Evolutionary conservation across 2,329 filamentous ascomycete genomes (phyloP), one percentile per base, ranked within the genome.

Genomic region (Alternaria novae-zelandiae): DNA sequence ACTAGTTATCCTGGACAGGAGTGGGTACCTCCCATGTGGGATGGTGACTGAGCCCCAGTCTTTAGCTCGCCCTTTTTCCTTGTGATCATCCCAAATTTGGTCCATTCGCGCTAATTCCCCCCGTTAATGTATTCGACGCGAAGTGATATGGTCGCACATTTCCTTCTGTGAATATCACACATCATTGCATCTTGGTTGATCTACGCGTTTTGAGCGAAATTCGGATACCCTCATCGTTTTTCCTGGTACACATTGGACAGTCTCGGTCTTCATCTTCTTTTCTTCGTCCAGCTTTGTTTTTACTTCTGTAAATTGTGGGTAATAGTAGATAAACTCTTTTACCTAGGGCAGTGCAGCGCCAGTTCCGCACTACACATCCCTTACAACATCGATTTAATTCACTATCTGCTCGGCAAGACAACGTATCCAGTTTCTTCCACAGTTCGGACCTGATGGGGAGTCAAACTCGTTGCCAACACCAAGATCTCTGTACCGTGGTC

Each of bases 1-100:
- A 89, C 88, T 12, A 89, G 86, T 73, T 92, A 91, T 76, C 90
- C 90, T 0, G 90, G 90, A 0, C 88, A 91, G 79, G 89, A 91
- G 76, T 92, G 90, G 89, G 87, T 87, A 69, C 88, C 88, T 4
- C 64, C 68, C 8, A 77, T 72, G 54, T 80, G 76, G 69, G 78
- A 76, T 36, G 79, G 78, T 32, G 77, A 79, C 36, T 78, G 45
- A 57, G 20, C 9, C n/a, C 30, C 26, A 23, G n/a, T 17, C 9
- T 5, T 30, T 36, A 17, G 21, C 12, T 20, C 25, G 15, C 17
- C 21, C 12, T 36, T 36, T 32, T 53, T 54, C 17, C 45, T 43
- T 28, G 12, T 58, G 28, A 5, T 3, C 45, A 45, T 46, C 6
- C 17, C 44, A 28, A 20, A n/a, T 32, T 57, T 47, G 10, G 8